Base-by-base conservation (phyloP, 2,329 filamentous ascomycete genomes). In the Xylaria sp. region DNA sequence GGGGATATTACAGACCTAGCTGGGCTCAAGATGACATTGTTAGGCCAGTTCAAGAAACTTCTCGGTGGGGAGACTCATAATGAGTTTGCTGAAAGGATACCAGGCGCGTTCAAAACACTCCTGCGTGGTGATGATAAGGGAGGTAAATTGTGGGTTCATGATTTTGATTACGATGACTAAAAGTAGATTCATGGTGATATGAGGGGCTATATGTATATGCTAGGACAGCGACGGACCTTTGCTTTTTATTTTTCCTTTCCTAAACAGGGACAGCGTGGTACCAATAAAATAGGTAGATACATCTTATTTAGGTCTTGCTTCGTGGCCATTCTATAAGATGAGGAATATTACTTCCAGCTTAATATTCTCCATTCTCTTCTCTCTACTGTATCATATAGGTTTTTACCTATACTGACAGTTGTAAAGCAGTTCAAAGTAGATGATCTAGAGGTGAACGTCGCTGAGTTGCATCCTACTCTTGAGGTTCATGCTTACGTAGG, bases 21-120 rank as follows among this genome's bases (percentile, higher is more conserved):
- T 2, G 72, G 72, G 5, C 63, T 77, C 7, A 72, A 72, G 36
- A 74, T 74, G 67, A 71, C 61, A n/a, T 15, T 77, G 1, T 51
- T 72, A 25, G 17, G 60, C 1, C 67, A 61, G 10, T 70, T 73
- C 45, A 61, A 54, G 27, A 51, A 67, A 20, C 20, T 61, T 1
- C 20, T 57, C 15, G 33, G 36, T 11, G 51, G 45, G 2, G 31
- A n/a, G 7, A 2, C 11, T n/a, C 2, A 10, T 4, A 25, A 42
- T 5, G 25, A 58, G 5, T 3, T 39, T 36, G 1, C 9, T 17
- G n/a, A 13, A 4, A 65, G 50, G 15, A 31, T 65, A 15, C 10
- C 4, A 25, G 22, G 29, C 5, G 6, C 49, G 9, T 17, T 66
- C 11, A 36, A 33, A 20, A 56, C 47, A 27, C 29, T 62, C 13